Evolutionary conservation across 768 basidiomycete genomes (phyloP).

Genomic region (Trametes cubensis): DNA sequence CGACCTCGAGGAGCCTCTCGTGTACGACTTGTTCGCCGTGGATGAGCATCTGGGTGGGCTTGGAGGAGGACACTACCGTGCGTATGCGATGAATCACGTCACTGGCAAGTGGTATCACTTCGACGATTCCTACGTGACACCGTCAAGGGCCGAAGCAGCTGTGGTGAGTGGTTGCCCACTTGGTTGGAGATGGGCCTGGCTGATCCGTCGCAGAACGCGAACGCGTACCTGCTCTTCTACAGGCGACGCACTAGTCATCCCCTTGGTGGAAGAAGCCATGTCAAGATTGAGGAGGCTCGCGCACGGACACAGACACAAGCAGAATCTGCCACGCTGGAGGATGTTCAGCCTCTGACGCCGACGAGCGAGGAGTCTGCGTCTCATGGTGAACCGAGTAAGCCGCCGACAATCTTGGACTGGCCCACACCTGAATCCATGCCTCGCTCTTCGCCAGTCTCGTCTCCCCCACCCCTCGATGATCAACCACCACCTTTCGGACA

Average conservation of each 20-base stretch:
- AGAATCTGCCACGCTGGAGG: conserved; percentile 24
- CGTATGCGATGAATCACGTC: conserved; percentile 83
- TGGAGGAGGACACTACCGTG: conserved; percentile 95
- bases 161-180: conserved; percentile 60
- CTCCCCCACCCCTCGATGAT: conserved; percentile 45
- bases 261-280: conserved; percentile 80
- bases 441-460: conserved; percentile 43
- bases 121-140: conserved; percentile 87
- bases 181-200: conserved; percentile 11
- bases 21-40: conserved; percentile 97
- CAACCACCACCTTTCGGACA: conserved; percentile 57
- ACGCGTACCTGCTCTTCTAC: conserved; percentile 96
- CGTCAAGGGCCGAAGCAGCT: conserved; percentile 59
- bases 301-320: conserved; percentile 4
- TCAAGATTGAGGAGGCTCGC: conserved; percentile 68
- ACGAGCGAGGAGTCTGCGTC: conserved; percentile 29
- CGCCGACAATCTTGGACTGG: conserved; percentile 31
- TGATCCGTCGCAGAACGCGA: conserved; percentile 62
- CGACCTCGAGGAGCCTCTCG: conserved; percentile 71
- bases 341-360: conserved; percentile 62
- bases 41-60: conserved; percentile 96
- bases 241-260: conserved; percentile 77
- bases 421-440: conserved; percentile 39
- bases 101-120: conserved; percentile 96
- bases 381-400: conserved; percentile 9